Conservation (phyloP, 2,329 filamentous ascomycete species). For the Aspergillus sp. region DNA sequence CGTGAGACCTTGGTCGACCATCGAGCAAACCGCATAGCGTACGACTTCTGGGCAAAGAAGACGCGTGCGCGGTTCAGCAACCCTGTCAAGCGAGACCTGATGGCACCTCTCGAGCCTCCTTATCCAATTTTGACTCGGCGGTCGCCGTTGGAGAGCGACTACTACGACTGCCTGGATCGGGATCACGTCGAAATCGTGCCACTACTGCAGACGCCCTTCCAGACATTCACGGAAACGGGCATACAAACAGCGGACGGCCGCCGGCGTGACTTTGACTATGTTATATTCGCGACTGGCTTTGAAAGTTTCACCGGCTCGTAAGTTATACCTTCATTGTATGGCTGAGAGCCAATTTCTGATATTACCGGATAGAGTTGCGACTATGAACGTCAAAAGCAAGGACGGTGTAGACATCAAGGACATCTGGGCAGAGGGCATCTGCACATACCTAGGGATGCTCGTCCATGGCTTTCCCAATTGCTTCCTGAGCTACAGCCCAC, state of each 20-base stretch:
- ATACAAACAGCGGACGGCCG: constrained; percentile 41
- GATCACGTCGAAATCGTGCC: constrained; percentile 50
- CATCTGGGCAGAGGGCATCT: constrained; percentile 21
- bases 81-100: constrained; percentile 49
- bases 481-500: constrained; percentile 55
- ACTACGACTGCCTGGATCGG: constrained; percentile 51
- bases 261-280: constrained; percentile 37
- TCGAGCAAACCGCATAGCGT: constrained; percentile 54
- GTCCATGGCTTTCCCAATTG: constrained; percentile 49
- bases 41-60: constrained; percentile 58
- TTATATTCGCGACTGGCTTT: constrained; percentile 45
- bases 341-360: neutral
- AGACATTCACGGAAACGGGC: constrained; percentile 38
- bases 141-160: constrained; percentile 49
- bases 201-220: constrained; percentile 41
- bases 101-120: constrained; percentile 54
- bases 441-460: constrained; percentile 44
- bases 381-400: constrained; percentile 18
- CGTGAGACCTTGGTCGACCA: constrained; percentile 49
- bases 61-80: constrained; percentile 53
- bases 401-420: neutral
- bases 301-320: constrained; percentile 38
- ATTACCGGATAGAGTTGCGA: constrained; percentile 23
- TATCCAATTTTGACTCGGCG: constrained; percentile 58
- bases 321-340: neutral